These are phyloP conservation scores for Trametes meyenii DNA, from an alignment of 768 basidiomycete genomes.

Conservation along the genomic window DNA sequence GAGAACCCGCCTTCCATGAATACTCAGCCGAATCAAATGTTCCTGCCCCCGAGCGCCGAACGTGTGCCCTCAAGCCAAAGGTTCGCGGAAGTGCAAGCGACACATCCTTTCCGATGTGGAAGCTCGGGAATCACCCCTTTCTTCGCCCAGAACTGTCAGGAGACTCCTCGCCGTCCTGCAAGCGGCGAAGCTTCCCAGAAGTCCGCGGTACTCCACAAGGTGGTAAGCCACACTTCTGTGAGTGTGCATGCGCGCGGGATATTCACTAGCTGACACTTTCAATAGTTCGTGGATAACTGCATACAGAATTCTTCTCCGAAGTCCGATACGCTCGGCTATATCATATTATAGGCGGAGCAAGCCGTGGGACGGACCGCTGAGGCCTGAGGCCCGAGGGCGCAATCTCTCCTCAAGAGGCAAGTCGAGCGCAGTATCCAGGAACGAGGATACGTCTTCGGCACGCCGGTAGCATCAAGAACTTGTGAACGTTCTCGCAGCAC, in stretches of 20 bases:
- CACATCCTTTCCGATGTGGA: constrained; percentile 5
- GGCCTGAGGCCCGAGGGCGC: not conserved
- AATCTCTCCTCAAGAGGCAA: constrained; percentile 11
- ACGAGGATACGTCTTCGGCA: constrained; percentile 3
- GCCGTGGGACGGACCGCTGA: not conserved
- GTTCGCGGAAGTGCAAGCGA: constrained; percentile 5
- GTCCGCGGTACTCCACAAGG: not conserved
- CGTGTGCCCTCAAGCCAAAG: not conserved
- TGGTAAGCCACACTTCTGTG: not conserved
- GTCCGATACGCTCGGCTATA: not conserved
- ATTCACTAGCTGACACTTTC: too few species aligned
- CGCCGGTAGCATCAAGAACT: constrained; percentile 3
- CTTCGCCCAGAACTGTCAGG: not conserved
- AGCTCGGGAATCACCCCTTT: not conserved
- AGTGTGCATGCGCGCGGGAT: too few species aligned
- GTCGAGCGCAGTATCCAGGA: constrained; percentile 5
- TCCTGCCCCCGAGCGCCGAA: not conserved
- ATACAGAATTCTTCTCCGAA: not conserved
- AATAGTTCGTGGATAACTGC: too few species aligned
- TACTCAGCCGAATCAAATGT: not conserved
- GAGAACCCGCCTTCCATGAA: too few species aligned
- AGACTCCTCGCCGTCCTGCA: not conserved
- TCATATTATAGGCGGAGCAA: not conserved
- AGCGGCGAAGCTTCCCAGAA: not conserved
- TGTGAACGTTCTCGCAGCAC: not conserved